Conservation (phyloP, 805 yeast species). For the Candida methanosorbosa region DNA sequence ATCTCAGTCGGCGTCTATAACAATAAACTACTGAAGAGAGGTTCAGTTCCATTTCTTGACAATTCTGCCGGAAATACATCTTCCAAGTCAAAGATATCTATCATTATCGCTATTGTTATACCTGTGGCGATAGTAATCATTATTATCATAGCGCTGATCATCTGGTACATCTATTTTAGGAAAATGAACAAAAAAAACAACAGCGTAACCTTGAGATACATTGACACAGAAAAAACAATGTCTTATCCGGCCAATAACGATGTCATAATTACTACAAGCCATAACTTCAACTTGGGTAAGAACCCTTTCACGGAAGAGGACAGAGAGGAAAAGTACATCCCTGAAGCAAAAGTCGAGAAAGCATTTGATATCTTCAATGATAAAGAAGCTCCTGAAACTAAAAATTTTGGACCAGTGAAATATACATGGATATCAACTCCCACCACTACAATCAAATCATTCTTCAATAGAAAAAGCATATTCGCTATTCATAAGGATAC, state of each 20-base stretch:
- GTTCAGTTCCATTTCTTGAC: too few species aligned
- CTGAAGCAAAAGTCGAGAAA: neutral
- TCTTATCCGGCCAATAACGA: neutral
- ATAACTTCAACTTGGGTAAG: neutral
- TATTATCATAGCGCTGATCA: neutral
- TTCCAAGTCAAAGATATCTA: slow-evolving; percentile 4
- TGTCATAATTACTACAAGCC: neutral
- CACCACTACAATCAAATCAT: slow-evolving; percentile 6
- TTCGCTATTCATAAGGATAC: neutral
- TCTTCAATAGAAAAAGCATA: slow-evolving; percentile 13
- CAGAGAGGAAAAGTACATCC: neutral
- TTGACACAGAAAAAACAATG: neutral
- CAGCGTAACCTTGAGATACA: neutral
- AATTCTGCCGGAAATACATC: slow-evolving; percentile 2
- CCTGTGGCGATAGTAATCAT: slow-evolving; percentile 7
- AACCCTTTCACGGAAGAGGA: too few species aligned
- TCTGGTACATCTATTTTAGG: slow-evolving; percentile 4
- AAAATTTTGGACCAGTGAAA: slow-evolving; percentile 13
- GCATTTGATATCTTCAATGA: too few species aligned
- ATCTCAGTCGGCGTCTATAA: neutral
- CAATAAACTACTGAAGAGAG: too few species aligned
- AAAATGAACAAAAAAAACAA: neutral
- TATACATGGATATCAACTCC: slow-evolving; percentile 12
- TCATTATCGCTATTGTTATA: slow-evolving; percentile 7
- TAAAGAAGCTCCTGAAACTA: neutral